Evolutionary conservation across 257 asterid genomes (phyloP).

Genomic region (Ballota nigra): DNA sequence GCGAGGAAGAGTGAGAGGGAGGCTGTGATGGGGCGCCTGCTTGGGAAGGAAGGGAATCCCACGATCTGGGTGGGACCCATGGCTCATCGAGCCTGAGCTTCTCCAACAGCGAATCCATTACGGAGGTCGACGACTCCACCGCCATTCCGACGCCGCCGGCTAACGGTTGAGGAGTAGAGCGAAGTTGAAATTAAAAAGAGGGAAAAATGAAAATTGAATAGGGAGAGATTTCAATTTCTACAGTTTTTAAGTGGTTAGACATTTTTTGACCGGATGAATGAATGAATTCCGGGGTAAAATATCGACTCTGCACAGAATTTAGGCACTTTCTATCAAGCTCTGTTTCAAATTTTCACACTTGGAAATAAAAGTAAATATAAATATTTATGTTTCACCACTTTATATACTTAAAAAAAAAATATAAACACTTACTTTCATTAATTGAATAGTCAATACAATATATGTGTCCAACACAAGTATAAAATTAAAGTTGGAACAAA

Average conservation of each 20-base stretch:
- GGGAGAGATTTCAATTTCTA: neutral
- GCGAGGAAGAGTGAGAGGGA: slow-evolving; percentile 31
- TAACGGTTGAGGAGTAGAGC: slow-evolving; percentile 14
- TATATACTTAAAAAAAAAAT: too few species aligned
- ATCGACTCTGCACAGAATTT: too few species aligned
- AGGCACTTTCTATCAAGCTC: too few species aligned
- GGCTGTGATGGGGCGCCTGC: slow-evolving; percentile 41
- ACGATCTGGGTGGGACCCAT: slow-evolving; percentile 67
- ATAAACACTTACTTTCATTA: too few species aligned
- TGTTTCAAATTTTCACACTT: too few species aligned
- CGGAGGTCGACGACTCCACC: slow-evolving; percentile 46
- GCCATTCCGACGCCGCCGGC: slow-evolving; percentile 46
- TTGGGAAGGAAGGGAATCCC: slow-evolving; percentile 72
- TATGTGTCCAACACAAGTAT: too few species aligned
- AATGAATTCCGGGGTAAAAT: too few species aligned
- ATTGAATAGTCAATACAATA: too few species aligned
- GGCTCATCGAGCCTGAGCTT: slow-evolving; percentile 70
- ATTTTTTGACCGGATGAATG: too few species aligned
- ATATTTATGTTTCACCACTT: too few species aligned
- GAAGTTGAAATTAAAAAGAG: slow-evolving; percentile 20
- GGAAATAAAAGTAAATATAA: too few species aligned
- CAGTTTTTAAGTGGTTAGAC: neutral
- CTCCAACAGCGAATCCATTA: slow-evolving; percentile 46
- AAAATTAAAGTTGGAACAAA: too few species aligned
- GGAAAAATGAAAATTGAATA: slow-evolving; percentile 25